Evolutionary conservation across 768 basidiomycete species (phyloP).

Genomic region (Pulveroboletus sp.): DNA sequence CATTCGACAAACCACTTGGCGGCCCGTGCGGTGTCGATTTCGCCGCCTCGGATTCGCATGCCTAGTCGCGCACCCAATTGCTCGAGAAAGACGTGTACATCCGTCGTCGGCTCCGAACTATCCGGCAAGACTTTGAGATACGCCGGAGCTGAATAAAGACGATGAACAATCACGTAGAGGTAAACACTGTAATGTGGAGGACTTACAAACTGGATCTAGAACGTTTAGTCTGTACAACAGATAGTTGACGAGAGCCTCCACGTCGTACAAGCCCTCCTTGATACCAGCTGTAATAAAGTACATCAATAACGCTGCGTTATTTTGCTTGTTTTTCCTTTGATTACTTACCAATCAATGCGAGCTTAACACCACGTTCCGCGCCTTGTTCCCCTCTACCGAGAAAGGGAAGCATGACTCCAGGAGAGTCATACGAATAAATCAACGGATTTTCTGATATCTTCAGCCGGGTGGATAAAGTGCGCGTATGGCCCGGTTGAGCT

Average conservation of each 20-base stretch:
- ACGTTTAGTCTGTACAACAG: slow-evolving; percentile 81
- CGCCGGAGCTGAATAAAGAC: slow-evolving; percentile 51
- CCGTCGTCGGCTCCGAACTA: slow-evolving; percentile 51
- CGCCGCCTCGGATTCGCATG: slow-evolving; percentile 78
- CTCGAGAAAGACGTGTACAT: slow-evolving; percentile 63
- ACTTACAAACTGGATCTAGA: slow-evolving; percentile 67
- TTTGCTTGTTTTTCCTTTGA: slow-evolving; percentile 11
- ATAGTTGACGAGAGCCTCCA: slow-evolving; percentile 81
- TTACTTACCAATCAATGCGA: slow-evolving; percentile 84
- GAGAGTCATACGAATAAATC: slow-evolving; percentile 93
- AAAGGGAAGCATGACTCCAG: slow-evolving; percentile 96
- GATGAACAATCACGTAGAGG: too few species aligned
- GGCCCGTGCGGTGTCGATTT: slow-evolving; percentile 65
- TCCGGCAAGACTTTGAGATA: slow-evolving; percentile 62
- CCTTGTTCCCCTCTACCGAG: slow-evolving; percentile 82
- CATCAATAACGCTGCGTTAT: slow-evolving; percentile 3
- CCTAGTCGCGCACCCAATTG: slow-evolving; percentile 70
- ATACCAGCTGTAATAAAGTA: slow-evolving; percentile 65
- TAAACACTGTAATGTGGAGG: not conserved
- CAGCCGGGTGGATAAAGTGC: slow-evolving; percentile 81
- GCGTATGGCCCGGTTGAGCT: slow-evolving; percentile 86
- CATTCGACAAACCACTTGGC: slow-evolving; percentile 79
- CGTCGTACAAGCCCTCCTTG: slow-evolving; percentile 88
- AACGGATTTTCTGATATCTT: slow-evolving; percentile 77
- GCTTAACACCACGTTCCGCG: slow-evolving; percentile 87